Evolutionary conservation across 371 early-diverging fungal species (phyloP), one percentile per base, ranked within the genome.

Genomic region (Quaeritorhiza haematococci): DNA sequence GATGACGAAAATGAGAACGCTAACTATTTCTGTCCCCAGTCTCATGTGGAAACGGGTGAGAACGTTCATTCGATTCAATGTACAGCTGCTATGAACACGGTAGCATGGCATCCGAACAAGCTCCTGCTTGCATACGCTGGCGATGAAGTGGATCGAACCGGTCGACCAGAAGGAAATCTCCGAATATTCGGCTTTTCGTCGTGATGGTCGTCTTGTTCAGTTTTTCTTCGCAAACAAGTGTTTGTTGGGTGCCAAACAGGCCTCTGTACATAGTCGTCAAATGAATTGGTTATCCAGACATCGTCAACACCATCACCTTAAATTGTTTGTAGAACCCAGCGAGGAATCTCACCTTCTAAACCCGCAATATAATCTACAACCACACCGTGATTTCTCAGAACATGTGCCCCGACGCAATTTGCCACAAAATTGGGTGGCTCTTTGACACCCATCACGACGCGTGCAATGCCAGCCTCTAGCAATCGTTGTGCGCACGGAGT

Each of bases 381-480:
- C 15, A 74, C 56, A 15, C 69, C 69, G 0, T 33, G 48, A 3
- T 54, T 47, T 19, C 41, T 3, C 56, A 74, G 42, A 49, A 59
- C 13, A 7, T 35, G 30, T 3, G 53, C 55, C 17, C 74, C 74
- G 29, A 54, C 33, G 46, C 69, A 69, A 24, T 75, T 68, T 35
- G 74, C 68, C 1, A 93, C 88, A 61, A 94, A 86, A 41, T 87
- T 83, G 33, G 83, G 76, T 3, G 97, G 97, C 67, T 96, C 97
- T 35, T 75, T 74, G 24, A 91, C 85, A 23, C 93, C 97, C 27
- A 94, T 72, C 17, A 92, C 90, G 6, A 97, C 94, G 3, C 84
- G 68, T 10, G 61, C 69, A 23, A 96, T 55, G 29, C 4, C 19
- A 0, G 88, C 84, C 28, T 82, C 83, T 23, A 93, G 70, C 30